phyloP scores from a whole-genome alignment of 768 basidiomycete species.

The Asterophora lycoperdoides region DNA sequence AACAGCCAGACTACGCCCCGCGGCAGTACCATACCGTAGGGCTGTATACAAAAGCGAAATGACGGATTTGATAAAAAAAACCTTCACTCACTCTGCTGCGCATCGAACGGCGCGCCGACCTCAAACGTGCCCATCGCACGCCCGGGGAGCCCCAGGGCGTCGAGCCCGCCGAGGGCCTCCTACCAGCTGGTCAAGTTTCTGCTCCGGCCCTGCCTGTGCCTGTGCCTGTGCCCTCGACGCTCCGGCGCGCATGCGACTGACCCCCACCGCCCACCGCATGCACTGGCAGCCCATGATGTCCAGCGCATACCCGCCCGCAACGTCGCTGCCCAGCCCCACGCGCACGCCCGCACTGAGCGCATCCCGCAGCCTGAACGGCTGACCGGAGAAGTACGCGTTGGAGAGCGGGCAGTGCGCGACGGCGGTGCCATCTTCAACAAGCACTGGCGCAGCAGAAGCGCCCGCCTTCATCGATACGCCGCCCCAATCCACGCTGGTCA shows the following conservation, averaged over 20 bases:
- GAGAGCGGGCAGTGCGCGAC: slow-evolving; percentile 89
- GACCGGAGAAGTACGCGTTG: slow-evolving; percentile 80
- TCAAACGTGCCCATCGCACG: slow-evolving; percentile 45
- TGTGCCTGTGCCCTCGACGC: slow-evolving; percentile 31
- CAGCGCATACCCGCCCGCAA: slow-evolving; percentile 81
- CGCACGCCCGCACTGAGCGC: slow-evolving; percentile 59
- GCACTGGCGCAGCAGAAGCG: too few relatives aligned
- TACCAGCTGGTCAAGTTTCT: too few relatives aligned
- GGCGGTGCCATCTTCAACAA: too few relatives aligned
- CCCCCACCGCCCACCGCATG: slow-evolving; percentile 76
- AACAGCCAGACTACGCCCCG: slow-evolving; percentile 51
- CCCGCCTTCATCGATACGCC: too few relatives aligned
- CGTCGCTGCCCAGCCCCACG: slow-evolving; percentile 80
- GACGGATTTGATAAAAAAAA: too few relatives aligned
- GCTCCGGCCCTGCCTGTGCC: too few relatives aligned
- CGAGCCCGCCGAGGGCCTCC: slow-evolving; percentile 77
- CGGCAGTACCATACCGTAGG: too few relatives aligned
- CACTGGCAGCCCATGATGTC: slow-evolving; percentile 74
- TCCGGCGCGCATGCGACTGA: slow-evolving; percentile 66
- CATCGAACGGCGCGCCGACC: slow-evolving; percentile 68
- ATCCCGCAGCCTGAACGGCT: slow-evolving; percentile 66
- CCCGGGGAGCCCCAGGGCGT: slow-evolving; percentile 54
- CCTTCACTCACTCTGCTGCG: slow-evolving; percentile 68
- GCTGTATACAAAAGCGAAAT: too few relatives aligned
- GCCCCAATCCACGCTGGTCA: too few relatives aligned